Evolutionary conservation across 1,284 basidiomycete genomes (phyloP), one percentile per base, ranked within the genome.

Genomic region (Melampsora americana): DNA sequence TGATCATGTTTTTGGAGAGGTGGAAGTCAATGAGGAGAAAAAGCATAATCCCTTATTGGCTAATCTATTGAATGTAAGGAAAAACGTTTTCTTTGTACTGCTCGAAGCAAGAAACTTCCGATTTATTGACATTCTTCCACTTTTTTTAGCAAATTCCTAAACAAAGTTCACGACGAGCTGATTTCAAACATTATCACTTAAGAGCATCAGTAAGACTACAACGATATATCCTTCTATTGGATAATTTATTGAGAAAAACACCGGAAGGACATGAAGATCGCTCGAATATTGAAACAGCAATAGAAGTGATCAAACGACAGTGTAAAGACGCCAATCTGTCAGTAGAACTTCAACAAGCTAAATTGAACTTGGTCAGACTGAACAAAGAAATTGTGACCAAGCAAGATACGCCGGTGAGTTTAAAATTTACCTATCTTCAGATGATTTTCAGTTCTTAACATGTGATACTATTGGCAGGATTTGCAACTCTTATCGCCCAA

Each of bases 181-280:
- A 95, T 79, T 86, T 97, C 78, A 92, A 90, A 72, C 87, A 91
- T 26, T 86, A 93, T 64, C 91, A 95, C 79, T 86, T 96, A 78
- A 92, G 93, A 7, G 93, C 95, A 0, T 88, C 90, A 0, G 91
- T 93, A 78, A 92, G 95, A 81, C 85, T 97, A 18, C 92, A 94
- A 82, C 90, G 92, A 78, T 97, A 97, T 81, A 91, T 92, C 11
- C 88, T 92, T 0, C 85, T 93, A 12, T 85, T 98, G 1, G 91
- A 94, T 79, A 92, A 92, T 2, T 92, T 97, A 71, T 87, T 90
- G 79, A 88, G 90, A 77, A 90, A 90, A 81, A 95, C 93, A 0
- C 87, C 86, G 1, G 85, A 87, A 5, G 89, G 88, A 1, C 92
- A 92, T 80, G 89, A 91, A 3, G 93, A 96, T 81, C 86, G 87